Evolutionary conservation across 495 filamentous ascomycete species (phyloP), one percentile per base, ranked within the genome.

Genomic region (Neurospora sublineolata): DNA sequence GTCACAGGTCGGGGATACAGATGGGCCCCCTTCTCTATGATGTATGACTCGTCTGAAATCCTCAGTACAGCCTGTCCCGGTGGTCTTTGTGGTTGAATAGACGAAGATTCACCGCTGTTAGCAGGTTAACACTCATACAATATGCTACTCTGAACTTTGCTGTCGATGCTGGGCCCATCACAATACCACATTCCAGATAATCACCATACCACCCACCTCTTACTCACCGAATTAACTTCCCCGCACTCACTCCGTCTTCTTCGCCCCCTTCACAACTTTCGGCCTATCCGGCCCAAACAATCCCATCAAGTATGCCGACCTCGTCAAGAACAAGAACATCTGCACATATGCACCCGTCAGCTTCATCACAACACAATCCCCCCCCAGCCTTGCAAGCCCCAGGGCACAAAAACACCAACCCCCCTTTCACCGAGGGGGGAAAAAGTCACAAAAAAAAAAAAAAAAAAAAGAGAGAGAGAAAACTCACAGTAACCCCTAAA

Each of bases 401-500:
- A 38, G 37, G 37, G 11, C 37, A 0, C 10, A 11, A n/a, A 67
- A 75, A 73, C 40, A 64, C n/a, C 67, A 69, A 16, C 16, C 20
- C 37, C 12, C 9, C 41, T 46, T 6, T 36, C 33, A 7, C 33
- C 33, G 33, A n/a, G n/a, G 33, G 4, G 33, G 0, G 0, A 1
- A 7, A 36, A 36, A 6, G 5, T 1, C 5, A 7, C 5, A 36
- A 36, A 36, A 36, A 33, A 33, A 33, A 36, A 33, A 33, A 33
- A 36, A 33, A 36, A 36, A 36, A 36, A 33, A 33, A 33, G 6
- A 33, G 0, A 4, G 4, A 36, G 33, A 4, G 6, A 36, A 38
- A 40, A 75, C 82, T 79, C 67, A 87, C 85, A 5, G 91, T 93
- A 30, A 84, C 80, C 0, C 86, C 90, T 64, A 94, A 83, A 75